These are phyloP conservation scores for Lobosporangium transversale DNA, from an alignment of 192 early-diverging fungal genomes.

Conservation along the genomic window DNA sequence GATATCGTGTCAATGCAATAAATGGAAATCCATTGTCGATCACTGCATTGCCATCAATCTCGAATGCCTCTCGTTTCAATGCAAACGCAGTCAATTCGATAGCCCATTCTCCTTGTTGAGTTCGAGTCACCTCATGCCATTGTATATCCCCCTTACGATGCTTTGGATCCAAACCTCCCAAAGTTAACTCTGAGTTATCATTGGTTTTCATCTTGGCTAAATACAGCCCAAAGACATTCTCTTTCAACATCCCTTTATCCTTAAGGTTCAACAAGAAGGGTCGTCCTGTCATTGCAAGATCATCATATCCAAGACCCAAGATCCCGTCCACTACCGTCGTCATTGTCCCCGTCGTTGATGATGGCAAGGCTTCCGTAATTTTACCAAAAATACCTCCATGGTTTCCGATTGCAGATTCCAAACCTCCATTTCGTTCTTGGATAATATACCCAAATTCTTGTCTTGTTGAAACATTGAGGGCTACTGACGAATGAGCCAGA, in stretches of 20 bases:
- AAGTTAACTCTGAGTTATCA: constrained; percentile 35
- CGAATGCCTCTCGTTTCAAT: constrained; percentile 78
- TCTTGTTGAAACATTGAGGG: neutral
- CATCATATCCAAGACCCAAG: constrained; percentile 86
- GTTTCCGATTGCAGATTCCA: constrained; percentile 67
- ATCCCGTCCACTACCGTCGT: constrained; percentile 94
- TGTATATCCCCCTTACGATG: constrained; percentile 74
- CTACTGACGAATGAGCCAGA: constrained; percentile 1
- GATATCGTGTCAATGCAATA: constrained; percentile 75
- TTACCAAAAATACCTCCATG: constrained; percentile 86
- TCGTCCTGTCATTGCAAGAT: constrained; percentile 78
- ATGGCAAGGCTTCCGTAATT: constrained; percentile 77
- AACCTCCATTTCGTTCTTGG: constrained; percentile 8
- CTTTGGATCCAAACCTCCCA: constrained; percentile 84
- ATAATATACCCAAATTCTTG: constrained; percentile 25
- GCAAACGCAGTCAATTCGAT: constrained; percentile 83
- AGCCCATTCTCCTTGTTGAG: constrained; percentile 91
- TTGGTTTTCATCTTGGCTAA: constrained; percentile 52
- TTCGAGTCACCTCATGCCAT: constrained; percentile 88
- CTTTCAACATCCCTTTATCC: constrained; percentile 75
- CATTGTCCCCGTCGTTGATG: too few relatives aligned
- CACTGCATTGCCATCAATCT: constrained; percentile 76
- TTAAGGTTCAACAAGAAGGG: constrained; percentile 94
- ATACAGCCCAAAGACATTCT: constrained; percentile 89
- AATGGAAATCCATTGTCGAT: constrained; percentile 94